These are phyloP conservation scores for Podospora pseudocomata DNA, from an alignment of 495 filamentous ascomycete genomes.

Conservation along the genomic window DNA sequence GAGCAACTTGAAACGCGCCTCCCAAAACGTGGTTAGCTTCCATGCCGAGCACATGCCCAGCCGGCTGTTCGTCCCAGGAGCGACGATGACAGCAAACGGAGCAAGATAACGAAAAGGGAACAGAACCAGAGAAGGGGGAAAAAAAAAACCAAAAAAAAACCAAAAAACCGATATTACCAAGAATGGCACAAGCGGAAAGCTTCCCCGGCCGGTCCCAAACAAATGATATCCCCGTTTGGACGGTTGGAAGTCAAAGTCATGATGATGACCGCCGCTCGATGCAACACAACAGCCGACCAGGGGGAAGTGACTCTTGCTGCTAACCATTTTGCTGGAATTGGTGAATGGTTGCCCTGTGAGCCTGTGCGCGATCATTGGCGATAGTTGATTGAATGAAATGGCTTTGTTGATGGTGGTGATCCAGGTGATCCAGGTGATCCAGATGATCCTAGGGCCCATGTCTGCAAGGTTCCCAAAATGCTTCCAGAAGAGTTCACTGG, in stretches of 20 bases:
- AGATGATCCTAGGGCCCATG: background rate
- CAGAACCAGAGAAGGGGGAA: background rate
- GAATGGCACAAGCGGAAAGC: background rate
- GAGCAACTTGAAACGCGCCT: background rate
- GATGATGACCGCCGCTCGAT: background rate
- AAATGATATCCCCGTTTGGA: background rate
- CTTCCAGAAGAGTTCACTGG: background rate
- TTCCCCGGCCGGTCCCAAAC: background rate
- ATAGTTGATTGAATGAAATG: background rate
- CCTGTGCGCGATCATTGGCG: background rate
- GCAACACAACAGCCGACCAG: background rate
- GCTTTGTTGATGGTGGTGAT: background rate
- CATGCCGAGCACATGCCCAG: background rate
- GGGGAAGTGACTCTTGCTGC: background rate
- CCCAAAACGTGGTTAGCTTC: background rate
- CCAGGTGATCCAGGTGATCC: background rate
- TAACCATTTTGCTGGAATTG: background rate
- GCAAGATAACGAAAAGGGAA: background rate
- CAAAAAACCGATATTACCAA: background rate
- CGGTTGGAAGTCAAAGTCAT: background rate
- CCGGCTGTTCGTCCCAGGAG: background rate
- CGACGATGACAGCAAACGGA: slow-evolving; percentile 1
- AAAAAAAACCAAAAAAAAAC: background rate
- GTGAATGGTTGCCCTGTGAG: background rate
- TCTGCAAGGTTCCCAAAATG: background rate